Evolutionary conservation across 805 yeast species (phyloP), one percentile per base, ranked within the genome.

Genomic region (Hanseniaspora singularis): DNA sequence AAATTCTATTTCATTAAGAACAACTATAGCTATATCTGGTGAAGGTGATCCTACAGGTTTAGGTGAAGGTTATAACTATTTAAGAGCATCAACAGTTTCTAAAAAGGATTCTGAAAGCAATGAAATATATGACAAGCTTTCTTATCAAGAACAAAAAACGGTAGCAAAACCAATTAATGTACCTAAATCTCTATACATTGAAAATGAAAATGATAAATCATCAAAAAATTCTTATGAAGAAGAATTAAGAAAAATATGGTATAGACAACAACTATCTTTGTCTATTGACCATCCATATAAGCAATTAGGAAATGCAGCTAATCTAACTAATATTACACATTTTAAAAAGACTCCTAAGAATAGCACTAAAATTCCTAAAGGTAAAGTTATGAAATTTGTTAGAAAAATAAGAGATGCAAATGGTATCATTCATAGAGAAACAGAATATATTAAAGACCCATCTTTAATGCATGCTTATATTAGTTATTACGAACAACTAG

Each of bases 11-110:
- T 97, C 88, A 59, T 94, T 96, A 47, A 88, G 94, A 57, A 94
- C 96, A 0, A 92, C 92, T 96, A 70, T 92, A 36, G 96, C 87
- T 58, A 74, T 92, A 22, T 85, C 85, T 58, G 96, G 96, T 12
- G 88, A 80, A 46, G 97, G 97, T 40, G 97, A 92, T 61, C 94
- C 95, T 1, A 78, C 95, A 0, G 95, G 94, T 20, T 76, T 83
- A 52, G 92, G 95, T 2, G 82, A 85, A 53, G 95, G 89, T 0
- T 83, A 83, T 53, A 85, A 95, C 9, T 82, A 89, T 53, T 69
- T 88, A 55, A 74, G 88, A 53, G 83, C 96, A 2, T 36, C 47
- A 36, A 30, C 47, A n/a, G 47, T 43, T 8, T 24, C 47, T 6
- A 43, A 43, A 26, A 43, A 43, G 19, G 47, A 43, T 22, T 43